Base-by-base conservation (phyloP, 2,329 filamentous ascomycete species). In the Fusarium succisae region DNA sequence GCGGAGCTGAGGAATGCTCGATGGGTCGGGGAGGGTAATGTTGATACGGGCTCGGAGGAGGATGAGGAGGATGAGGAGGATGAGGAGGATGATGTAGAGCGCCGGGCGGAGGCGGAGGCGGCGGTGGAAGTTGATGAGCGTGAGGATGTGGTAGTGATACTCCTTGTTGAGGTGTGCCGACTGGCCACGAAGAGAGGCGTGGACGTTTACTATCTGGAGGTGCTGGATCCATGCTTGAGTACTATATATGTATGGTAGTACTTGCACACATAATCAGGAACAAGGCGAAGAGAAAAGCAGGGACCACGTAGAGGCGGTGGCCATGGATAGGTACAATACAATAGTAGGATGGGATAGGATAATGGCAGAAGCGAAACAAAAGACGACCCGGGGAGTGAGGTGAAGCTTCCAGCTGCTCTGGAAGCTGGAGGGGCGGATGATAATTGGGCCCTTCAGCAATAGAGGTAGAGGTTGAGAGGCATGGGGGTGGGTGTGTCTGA, bases 141-240 rank as follows among this genome's bases (percentile, higher is more conserved):
- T 78, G 81, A 76, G 78, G 76, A 64, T 77, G 76, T 53, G 85
- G 85, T 70, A 88, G 82, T 74, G 86, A 85, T 78, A 85, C 82
- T 82, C 84, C 82, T 82, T 84, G 84, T 80, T 84, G 84, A 76
- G 82, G 82, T 81, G 83, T 82, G 80, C 85, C 84, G 70, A 81
- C 84, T 80, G 86, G 83, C 86, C 86, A 86, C 80, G 85, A 81
- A 56, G 81, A 74, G 76, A 90, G 84, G 83, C 89, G 88, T 81
- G 86, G 87, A 80, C 89, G 88, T 85, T 91, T 91, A 79, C 82
- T 83, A 79, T 90, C 88, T 79, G 88, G 88, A 83, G 82, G 86
- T 82, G 84, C 87, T 84, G 84, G 84, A 84, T 91, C 89, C 89
- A 91, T 91, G 86, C 83, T 88, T 84, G 86, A 75, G 72, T 78